Evolutionary conservation across 495 filamentous ascomycete genomes (phyloP).

Genomic region (Penicillium goetzii): DNA sequence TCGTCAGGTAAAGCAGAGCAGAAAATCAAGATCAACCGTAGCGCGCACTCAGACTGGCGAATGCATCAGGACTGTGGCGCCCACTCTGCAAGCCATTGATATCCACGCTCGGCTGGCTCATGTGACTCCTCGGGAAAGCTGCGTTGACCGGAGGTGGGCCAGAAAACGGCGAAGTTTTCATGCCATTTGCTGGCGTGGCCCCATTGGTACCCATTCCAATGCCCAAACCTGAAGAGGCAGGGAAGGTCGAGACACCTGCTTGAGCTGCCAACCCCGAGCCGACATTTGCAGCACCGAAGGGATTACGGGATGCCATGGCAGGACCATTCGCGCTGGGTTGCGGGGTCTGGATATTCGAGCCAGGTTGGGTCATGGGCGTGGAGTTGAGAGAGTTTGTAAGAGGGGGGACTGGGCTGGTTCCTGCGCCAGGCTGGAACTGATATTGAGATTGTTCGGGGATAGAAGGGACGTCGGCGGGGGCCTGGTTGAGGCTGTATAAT

Average conservation of each 20-base stretch:
- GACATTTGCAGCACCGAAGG: constrained; percentile 28
- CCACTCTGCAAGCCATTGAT: constrained; percentile 75
- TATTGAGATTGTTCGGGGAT: constrained; percentile 42
- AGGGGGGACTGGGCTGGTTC: constrained; percentile 29
- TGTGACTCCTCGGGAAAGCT: constrained; percentile 54
- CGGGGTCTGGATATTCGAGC: constrained; percentile 35
- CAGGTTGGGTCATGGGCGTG: constrained; percentile 31
- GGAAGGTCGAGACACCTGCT: constrained; percentile 26
- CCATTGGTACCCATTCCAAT: constrained; percentile 28
- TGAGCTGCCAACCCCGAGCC: constrained; percentile 33
- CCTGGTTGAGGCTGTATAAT: constrained; percentile 79
- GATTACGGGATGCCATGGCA: constrained; percentile 42
- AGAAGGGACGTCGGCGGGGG: constrained; percentile 49
- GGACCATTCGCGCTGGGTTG: constrained; percentile 38
- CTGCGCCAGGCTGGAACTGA: constrained; percentile 27
- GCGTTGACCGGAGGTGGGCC: constrained; percentile 20
- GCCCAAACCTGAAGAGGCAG: constrained; percentile 24
- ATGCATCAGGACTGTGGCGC: constrained; percentile 93
- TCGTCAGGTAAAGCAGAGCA: constrained; percentile 4
- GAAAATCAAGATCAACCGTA: constrained; percentile 34
- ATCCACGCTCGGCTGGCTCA: constrained; percentile 89
- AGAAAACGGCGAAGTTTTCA: constrained; percentile 18
- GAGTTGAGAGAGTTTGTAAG: constrained; percentile 29
- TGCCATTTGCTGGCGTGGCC: constrained; percentile 20
- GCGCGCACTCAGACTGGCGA: constrained; percentile 85